Evolutionary conservation across 257 asterid species (phyloP).

Genomic region (Solanum stenotomum): DNA sequence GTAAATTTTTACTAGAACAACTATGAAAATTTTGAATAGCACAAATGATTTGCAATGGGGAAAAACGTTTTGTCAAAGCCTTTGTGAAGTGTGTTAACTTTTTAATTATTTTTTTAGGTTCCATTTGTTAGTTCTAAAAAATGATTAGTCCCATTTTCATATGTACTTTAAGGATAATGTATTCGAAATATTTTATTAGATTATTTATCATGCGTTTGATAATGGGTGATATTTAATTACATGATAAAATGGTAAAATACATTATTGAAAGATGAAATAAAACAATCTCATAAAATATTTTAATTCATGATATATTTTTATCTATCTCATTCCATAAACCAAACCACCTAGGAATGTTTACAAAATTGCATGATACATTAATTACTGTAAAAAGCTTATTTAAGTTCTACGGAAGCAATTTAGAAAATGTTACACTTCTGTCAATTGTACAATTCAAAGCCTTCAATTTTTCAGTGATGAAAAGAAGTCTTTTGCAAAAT

Average conservation of each 20-base stretch:
- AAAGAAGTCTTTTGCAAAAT: neutral
- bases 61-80: neutral
- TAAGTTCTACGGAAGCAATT: neutral
- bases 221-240: neutral
- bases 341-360: neutral
- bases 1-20: too few species aligned
- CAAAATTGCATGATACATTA: neutral
- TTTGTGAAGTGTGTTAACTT: neutral
- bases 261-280: neutral
- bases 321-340: too few species aligned
- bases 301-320: too few species aligned
- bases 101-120: neutral
- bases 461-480: neutral
- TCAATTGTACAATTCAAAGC: neutral
- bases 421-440: neutral
- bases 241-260: too few species aligned
- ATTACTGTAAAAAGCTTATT: neutral
- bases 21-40: neutral
- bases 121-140: neutral
- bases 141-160: neutral
- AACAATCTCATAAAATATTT: too few species aligned
- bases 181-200: neutral
- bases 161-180: too few species aligned
- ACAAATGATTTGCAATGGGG: neutral
- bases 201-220: too few species aligned